Evolutionary conservation across 1,139 yeast species (phyloP), one percentile per base, ranked within the genome.

Genomic region (Sugiyamaella xylanicola): DNA sequence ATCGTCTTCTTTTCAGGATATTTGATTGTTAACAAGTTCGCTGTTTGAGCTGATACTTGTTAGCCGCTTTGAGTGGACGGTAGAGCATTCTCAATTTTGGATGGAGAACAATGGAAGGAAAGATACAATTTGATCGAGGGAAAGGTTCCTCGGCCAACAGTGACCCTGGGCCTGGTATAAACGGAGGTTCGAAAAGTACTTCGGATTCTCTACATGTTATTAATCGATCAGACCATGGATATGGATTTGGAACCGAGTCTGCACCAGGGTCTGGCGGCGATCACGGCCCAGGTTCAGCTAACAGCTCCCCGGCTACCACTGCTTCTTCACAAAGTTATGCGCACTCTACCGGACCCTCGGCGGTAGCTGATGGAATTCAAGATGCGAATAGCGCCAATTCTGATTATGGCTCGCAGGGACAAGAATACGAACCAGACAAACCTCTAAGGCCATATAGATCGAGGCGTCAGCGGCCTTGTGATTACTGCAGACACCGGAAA

Each of bases 401-500:
- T 11, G 32, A 25, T 25, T 25, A 5, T 5, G 32, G 32, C 37
- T 32, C 15, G 15, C 8, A 4, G 15, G 37, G 37, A 15, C 37
- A 32, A n/a, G 37, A 32, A 32, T 13, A 32, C 8, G 37, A 32
- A 32, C 37, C 37, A 32, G 37, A 32, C 15, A 36, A 13, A 21
- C 35, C 49, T 11, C 13, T 27, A 11, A 39, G 52, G 27, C 45
- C 45, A n/a, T 48, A 48, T 16, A 29, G 55, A 13, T 52, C 55
- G 8, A 22, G 51, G 25, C 55, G 51, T 8, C 51, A 46, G 19
- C 58, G 68, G 20, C 68, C 69, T 2, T 65, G 70, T 53, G 70
- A 65, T 46, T 59, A 62, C 29, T 67, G 70, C 50, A 59, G 68
- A 13, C 57, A 62, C 29, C 61, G 70, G n/a, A 67, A 67, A 51